These are phyloP conservation scores for Exophiala lecanii-corni DNA, from an alignment of 2,329 filamentous ascomycete species.

Conservation along the genomic window DNA sequence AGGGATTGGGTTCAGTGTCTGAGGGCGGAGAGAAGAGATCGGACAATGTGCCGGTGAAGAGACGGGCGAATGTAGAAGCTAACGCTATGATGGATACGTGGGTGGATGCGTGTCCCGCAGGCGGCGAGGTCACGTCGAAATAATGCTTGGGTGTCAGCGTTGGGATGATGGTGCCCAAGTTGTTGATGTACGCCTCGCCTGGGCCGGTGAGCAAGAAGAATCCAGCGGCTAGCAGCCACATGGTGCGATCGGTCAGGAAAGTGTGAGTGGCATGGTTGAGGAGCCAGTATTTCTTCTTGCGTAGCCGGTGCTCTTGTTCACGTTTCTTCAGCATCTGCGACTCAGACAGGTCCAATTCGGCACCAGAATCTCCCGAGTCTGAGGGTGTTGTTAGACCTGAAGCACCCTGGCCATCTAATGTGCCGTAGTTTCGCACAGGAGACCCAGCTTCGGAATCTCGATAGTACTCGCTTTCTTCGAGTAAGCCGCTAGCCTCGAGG, in stretches of 20 bases:
- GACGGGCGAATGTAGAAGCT: constrained; percentile 81
- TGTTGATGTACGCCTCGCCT: constrained; percentile 98
- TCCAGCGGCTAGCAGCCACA: constrained; percentile 89
- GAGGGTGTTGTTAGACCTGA: constrained; percentile 36
- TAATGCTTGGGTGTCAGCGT: constrained; percentile 68
- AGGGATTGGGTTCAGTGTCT: constrained; percentile 33
- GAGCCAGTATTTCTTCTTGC: constrained; percentile 79
- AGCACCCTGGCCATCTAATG: constrained; percentile 35
- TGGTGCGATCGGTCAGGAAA: constrained; percentile 82
- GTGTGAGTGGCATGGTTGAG: constrained; percentile 84
- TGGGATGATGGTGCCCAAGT: constrained; percentile 86
- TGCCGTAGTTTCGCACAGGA: constrained; percentile 54
- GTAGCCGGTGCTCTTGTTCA: constrained; percentile 50
- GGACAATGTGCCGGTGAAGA: constrained; percentile 83
- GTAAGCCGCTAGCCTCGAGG: constrained; percentile 78
- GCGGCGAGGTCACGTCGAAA: constrained; percentile 39
- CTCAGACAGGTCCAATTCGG: constrained; percentile 42
- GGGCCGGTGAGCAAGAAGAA: constrained; percentile 93
- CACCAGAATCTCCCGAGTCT: constrained; percentile 37
- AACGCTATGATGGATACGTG: constrained; percentile 91
- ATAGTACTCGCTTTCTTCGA: constrained; percentile 72
- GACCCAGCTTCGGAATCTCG: constrained; percentile 43
- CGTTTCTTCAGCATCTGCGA: constrained; percentile 36
- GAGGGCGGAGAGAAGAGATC: constrained; percentile 69
- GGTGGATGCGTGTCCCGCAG: constrained; percentile 64